Conservation (phyloP, 805 yeast species). For the Jamesozyma lodderae region DNA sequence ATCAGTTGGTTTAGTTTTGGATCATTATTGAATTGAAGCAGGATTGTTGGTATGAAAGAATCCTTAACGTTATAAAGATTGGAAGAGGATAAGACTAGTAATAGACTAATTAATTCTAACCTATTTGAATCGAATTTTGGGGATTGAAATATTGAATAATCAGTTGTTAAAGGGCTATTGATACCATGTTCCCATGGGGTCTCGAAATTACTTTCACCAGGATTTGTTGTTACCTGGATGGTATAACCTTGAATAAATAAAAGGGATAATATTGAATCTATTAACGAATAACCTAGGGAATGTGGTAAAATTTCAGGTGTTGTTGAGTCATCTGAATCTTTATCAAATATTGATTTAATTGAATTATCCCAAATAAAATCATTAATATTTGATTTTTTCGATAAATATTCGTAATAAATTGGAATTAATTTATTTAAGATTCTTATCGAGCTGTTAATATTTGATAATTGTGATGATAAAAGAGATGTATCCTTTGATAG, state of each 20-base stretch:
- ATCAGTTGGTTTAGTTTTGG: neutral
- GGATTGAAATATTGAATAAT: constrained; percentile 21
- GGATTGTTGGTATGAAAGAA: neutral
- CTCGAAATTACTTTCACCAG: constrained; percentile 20
- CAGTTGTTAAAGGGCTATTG: constrained; percentile 35
- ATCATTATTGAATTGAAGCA: neutral
- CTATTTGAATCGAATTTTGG: constrained; percentile 52
- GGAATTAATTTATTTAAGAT: constrained; percentile 60
- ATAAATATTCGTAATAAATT: constrained; percentile 45
- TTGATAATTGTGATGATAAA: constrained; percentile 9
- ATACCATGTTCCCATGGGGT: constrained; percentile 76
- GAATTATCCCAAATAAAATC: neutral
- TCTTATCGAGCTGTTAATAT: constrained; percentile 49
- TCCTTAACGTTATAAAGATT: constrained; percentile 37
- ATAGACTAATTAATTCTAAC: constrained; percentile 52
- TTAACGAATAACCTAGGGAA: constrained; percentile 32
- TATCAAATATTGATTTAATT: neutral
- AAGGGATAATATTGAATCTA: constrained; percentile 19
- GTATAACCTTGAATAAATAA: constrained; percentile 26
- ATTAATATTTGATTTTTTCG: neutral
- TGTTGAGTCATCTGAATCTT: neutral
- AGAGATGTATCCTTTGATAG: constrained; percentile 2
- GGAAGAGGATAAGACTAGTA: constrained; percentile 53
- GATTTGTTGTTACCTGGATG: constrained; percentile 9
- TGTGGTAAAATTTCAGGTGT: neutral